Conservation (phyloP, 2,329 filamentous ascomycete genomes). For the Fusarium pseudoanthophilum region DNA sequence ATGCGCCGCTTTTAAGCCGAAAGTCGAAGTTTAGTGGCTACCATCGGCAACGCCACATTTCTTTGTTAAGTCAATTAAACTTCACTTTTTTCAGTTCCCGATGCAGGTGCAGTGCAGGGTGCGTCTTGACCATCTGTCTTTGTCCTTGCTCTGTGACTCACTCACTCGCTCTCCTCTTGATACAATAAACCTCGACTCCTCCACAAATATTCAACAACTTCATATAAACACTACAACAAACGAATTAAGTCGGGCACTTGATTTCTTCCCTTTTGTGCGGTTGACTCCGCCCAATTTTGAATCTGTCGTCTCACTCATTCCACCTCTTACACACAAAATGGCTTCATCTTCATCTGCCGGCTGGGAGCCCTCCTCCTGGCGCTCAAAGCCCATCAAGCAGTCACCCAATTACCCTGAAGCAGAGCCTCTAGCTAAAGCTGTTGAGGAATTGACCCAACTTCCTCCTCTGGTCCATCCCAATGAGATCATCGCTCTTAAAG, state of each 20-base stretch:
- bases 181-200: conserved; percentile 7
- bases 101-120: conserved; percentile 5
- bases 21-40: conserved; percentile 12
- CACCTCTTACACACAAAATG: conserved; percentile 23
- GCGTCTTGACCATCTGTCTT: conserved; percentile 21
- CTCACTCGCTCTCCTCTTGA: conserved; percentile 11
- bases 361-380: conserved; percentile 77
- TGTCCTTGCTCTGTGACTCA: conserved; percentile 38
- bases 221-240: background rate
- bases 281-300: conserved; percentile 1
- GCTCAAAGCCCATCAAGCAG: conserved; percentile 82
- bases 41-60: conserved; percentile 30
- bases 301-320: background rate
- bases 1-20: conserved; percentile 2
- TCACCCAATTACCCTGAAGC: conserved; percentile 75
- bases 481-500: conserved; percentile 84
- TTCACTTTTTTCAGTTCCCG: conserved; percentile 21
- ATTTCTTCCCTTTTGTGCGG: background rate
- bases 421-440: conserved; percentile 66
- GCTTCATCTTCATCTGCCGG: conserved; percentile 46
- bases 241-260: background rate
- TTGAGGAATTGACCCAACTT: conserved; percentile 72
- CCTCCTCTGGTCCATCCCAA: conserved; percentile 83
- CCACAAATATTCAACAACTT: background rate
- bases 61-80: conserved; percentile 21